Evolutionary conservation across 139 green algal genomes (phyloP).

Genomic region (Coccomyxa sp.): DNA sequence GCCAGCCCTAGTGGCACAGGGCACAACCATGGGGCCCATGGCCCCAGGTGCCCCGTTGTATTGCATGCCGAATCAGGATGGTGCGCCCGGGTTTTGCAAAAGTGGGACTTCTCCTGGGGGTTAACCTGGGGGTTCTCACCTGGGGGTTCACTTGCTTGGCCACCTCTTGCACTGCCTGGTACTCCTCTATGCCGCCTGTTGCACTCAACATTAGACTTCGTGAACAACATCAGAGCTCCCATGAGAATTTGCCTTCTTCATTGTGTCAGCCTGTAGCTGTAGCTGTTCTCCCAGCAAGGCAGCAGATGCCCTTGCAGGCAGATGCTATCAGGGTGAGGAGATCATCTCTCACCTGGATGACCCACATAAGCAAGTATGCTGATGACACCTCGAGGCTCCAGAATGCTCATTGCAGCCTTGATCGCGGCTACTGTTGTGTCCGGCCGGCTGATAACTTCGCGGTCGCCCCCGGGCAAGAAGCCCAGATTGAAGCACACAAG

Average conservation of each 20-base stretch:
- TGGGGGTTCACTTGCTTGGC: neutral
- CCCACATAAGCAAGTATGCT: slow-evolving; percentile 54
- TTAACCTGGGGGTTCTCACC: no score
- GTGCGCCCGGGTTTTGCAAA: no score
- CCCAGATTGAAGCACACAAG: slow-evolving; percentile 54
- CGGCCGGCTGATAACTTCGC: slow-evolving; percentile 2
- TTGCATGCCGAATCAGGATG: neutral
- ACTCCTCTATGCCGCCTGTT: slow-evolving; percentile 16
- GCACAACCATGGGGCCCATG: neutral
- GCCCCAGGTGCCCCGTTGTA: neutral
- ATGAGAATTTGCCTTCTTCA: neutral
- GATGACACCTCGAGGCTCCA: slow-evolving; percentile 38
- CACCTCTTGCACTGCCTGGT: slow-evolving; percentile 6
- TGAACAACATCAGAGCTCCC: neutral
- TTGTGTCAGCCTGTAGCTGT: no score
- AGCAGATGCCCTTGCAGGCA: neutral
- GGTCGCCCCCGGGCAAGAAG: slow-evolving; percentile 58
- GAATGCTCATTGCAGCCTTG: slow-evolving; percentile 36
- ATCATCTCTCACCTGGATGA: slow-evolving; percentile 32
- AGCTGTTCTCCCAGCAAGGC: neutral
- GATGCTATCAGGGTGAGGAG: neutral
- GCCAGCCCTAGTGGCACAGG: neutral
- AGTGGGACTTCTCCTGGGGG: no score
- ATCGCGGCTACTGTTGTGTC: slow-evolving; percentile 46
- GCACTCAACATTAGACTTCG: neutral